These are phyloP conservation scores for Phaseolus coccineus DNA, from an alignment of 331 rosid species.

Conservation along the genomic window DNA sequence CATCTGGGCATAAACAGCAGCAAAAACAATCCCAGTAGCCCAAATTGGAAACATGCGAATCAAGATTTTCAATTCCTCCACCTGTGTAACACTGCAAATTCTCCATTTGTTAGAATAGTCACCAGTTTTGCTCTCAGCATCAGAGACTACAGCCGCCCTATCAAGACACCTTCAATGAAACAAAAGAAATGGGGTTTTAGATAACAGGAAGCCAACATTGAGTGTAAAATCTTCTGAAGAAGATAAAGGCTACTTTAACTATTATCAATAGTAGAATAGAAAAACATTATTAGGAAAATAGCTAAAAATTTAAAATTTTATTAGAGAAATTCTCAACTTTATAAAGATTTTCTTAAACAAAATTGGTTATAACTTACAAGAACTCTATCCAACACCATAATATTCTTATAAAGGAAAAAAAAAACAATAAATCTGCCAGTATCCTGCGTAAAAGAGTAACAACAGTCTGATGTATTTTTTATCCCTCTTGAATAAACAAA, in stretches of 20 bases:
- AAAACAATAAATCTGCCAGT: slow-evolving; percentile 20
- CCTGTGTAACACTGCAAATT: slow-evolving; percentile 92
- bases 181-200: slow-evolving; percentile 11
- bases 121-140: slow-evolving; percentile 59
- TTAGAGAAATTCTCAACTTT: slow-evolving; percentile 10
- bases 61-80: slow-evolving; percentile 92
- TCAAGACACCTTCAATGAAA: slow-evolving; percentile 80
- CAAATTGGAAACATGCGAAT: slow-evolving; percentile 95
- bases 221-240: slow-evolving; percentile 28
- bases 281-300: not conserved
- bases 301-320: slow-evolving; percentile 3
- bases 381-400: not conserved
- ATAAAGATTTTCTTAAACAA: not conserved
- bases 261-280: not conserved
- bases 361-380: not conserved
- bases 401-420: not conserved
- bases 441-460: not conserved
- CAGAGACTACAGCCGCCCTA: slow-evolving; percentile 79
- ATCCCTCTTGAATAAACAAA: not conserved
- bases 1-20: slow-evolving; percentile 95
- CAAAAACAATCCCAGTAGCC: slow-evolving; percentile 85
- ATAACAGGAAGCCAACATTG: not conserved
- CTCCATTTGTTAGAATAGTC: slow-evolving; percentile 77
- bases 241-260: not conserved
- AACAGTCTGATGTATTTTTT: slow-evolving; percentile 28